Base-by-base conservation (phyloP, 805 yeast species). In the Clavispora santaluciae region DNA sequence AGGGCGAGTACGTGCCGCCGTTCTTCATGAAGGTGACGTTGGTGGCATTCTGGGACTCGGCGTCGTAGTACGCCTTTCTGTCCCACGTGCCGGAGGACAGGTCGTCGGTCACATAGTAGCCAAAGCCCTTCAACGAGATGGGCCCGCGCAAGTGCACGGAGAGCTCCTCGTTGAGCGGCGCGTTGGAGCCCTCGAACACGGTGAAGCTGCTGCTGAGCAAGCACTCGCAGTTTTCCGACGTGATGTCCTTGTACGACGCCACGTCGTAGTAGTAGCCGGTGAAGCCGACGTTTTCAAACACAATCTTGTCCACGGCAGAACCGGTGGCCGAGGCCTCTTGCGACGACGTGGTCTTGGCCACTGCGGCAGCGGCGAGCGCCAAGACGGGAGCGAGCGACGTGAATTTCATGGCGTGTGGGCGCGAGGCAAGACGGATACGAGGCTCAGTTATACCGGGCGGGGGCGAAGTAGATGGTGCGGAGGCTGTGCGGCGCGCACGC, bases 101-200 rank as follows among this genome's bases (percentile, higher is more conserved):
- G 51, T 50, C 51, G 23, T 60, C 58, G 12, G 80, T 50, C n/a
- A 70, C 68, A 55, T 80, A 84, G 50, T 66, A 79, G 5, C 79
- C 90, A 56, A 83, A 84, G 51, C 76, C 72, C 44, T 64, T 60
- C 54, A 84, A 66, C 12, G 72, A 64, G 44, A 84, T 57, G 8
- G 93, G 93, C 34, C 93, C 93, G 64, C 93, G 75, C 59, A 84
- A 77, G 57, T 84, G 93, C 12, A 84, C 87, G 4, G 88, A 79
- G 20, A 84, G 67, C 56, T 79, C 89, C 50, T 75, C 81, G 56
- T 82, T 66, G 29, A 83, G 56, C 6, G 93, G 93, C 21, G 88
- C 63, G 53, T 81, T 76, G 17, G 76, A 42, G 18, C 91, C 91
- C 8, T 72, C 62, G 49, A 79, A 78, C 5, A 53, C 22, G 2